Base-by-base conservation (phyloP, 371 early-diverging fungal species). In the Furculomyces boomerangus region DNA sequence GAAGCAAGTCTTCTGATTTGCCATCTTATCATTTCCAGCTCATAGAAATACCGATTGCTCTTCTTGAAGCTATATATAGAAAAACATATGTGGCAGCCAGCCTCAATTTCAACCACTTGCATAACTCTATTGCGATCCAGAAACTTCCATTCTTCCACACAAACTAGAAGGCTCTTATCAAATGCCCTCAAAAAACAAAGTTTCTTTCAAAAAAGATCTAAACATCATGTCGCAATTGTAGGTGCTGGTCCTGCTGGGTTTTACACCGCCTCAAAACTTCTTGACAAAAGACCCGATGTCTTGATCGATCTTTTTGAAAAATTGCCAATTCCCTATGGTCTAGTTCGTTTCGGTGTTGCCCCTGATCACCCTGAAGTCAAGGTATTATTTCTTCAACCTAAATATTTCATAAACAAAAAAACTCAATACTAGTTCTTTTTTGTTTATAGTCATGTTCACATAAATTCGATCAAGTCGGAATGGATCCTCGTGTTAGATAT, bases 361-460 rank as follows among this genome's bases (percentile, higher is more conserved):
- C 96, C 99, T 2, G 96, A 96, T 67, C 97, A 98, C 63, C 90
- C 88, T 2, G 97, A 93, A 67, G 95, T 96, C 27, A 94, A 95
- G 77, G 86, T 86, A 77, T 39, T 37, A 35, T 1, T 7, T 35
- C 18, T 7, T 10, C n/a, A 28, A 26, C 7, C 10, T n/a, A 29
- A 56, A 10, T 0, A 20, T 24, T n/a, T n/a, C 37, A 28, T 31
- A 54, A 54, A 18, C 24, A 37, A 24, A 48, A 13, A 51, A 46
- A 54, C 32, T 35, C 35, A 35, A 35, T 10, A 10, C 35, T 10
- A 35, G 7, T 35, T 35, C 18, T 35, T 35, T 35, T 35, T 35
- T 35, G 18, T 35, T 35, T 27, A 20, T 61, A 83, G 82, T 78
- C 79, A 60, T 90, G 90, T 48, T 85, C 81, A 73, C 70, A 79